Conservation (phyloP, 2,329 filamentous ascomycete genomes). For the Aspergillus neoniger region DNA sequence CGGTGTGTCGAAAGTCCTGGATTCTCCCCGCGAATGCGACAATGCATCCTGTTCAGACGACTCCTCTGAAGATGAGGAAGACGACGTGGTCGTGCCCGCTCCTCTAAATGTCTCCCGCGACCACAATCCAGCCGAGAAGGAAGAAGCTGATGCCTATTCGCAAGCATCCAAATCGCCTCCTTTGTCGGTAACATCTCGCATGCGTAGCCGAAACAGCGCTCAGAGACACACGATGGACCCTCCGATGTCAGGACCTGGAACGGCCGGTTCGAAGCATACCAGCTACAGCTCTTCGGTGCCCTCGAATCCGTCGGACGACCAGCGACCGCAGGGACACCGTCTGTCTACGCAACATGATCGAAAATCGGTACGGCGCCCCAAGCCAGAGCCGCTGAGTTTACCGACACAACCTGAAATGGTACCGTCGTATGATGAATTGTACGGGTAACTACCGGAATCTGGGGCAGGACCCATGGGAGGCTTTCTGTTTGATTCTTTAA, state of each 20-base stretch:
- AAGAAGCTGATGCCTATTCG: conserved; percentile 25
- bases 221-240: conserved; percentile 35
- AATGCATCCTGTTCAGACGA: conserved; percentile 14
- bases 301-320: conserved; percentile 30
- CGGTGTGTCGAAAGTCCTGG: neutral
- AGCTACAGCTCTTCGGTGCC: conserved; percentile 36
- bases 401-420: conserved; percentile 33
- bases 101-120: conserved; percentile 1
- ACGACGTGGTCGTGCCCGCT: conserved; percentile 17
- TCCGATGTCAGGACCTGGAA: conserved; percentile 28
- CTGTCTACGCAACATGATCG: conserved; percentile 24
- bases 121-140: neutral
- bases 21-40: conserved; percentile 14
- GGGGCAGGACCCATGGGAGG: conserved; percentile 3
- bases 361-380: conserved; percentile 21
- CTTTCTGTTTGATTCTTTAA: neutral
- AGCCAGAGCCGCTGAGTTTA: conserved; percentile 24
- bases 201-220: conserved; percentile 35
- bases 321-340: conserved; percentile 23
- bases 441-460: conserved; percentile 28
- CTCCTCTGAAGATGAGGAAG: conserved; percentile 29
- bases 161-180: conserved; percentile 37
- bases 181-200: conserved; percentile 40
- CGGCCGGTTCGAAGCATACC: conserved; percentile 34
- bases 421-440: conserved; percentile 43